Percentiles rank a stretch among this genome's conserved stretches.
phyloP scores from a whole-genome alignment of 208 protist species.

The Phytomonas serpens region DNA sequence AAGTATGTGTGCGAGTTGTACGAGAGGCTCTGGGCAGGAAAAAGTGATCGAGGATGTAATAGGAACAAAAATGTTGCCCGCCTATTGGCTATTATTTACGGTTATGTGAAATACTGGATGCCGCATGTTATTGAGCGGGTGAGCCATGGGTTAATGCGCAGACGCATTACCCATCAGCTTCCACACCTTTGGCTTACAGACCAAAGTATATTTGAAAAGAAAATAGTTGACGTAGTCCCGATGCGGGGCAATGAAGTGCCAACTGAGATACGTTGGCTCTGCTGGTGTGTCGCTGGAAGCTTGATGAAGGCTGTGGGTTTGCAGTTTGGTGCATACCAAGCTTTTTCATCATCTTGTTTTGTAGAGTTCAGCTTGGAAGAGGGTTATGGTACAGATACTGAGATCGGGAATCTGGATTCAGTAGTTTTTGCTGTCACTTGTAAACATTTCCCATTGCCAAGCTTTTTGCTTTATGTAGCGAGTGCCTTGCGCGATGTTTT shows the following conservation, averaged over 20 bases:
- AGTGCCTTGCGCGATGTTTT: background rate
- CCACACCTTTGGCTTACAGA: background rate
- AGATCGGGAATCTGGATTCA: background rate
- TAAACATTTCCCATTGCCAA: background rate
- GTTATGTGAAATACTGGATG: conserved; percentile 1
- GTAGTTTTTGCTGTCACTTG: background rate
- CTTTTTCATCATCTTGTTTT: background rate
- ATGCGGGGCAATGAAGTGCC: conserved; percentile 4
- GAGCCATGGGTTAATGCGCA: background rate
- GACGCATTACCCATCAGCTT: background rate
- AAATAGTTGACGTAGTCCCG: background rate
- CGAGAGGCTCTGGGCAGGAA: background rate
- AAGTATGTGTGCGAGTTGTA: conserved; percentile 9
- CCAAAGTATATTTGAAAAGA: background rate
- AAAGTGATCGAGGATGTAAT: background rate
- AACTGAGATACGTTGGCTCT: conserved; percentile 1
- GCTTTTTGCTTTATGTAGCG: background rate
- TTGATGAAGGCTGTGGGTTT: conserved; percentile 6
- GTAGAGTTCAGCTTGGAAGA: background rate
- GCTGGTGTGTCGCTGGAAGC: conserved; percentile 13
- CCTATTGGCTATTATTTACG: background rate
- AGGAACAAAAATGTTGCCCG: background rate
- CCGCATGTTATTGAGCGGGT: background rate
- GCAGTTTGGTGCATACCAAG: background rate
- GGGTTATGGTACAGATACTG: background rate